A percentile compares a stretch with the other conserved stretches of the same genome.
Conservation (phyloP, 2,329 filamentous ascomycete genomes). For the Xylariaceae sp. region DNA sequence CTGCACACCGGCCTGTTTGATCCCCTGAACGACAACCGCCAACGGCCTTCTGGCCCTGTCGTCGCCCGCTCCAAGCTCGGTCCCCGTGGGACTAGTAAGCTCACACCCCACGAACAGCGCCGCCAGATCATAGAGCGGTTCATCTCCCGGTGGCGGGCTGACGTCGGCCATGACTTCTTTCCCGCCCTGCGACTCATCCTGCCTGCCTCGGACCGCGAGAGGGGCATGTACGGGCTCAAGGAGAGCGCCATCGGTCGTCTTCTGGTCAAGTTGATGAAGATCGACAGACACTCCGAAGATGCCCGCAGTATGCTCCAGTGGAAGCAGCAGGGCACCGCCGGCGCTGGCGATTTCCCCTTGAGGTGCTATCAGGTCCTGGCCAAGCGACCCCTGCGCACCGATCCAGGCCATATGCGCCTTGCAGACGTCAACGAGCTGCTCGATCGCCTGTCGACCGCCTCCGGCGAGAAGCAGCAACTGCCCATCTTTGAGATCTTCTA, state of each 20-base stretch:
- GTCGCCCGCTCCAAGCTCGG: conserved; percentile 50
- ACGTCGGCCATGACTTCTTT: conserved; percentile 89
- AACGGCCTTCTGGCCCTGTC: conserved; percentile 55
- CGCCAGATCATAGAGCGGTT: conserved; percentile 78
- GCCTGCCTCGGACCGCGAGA: conserved; percentile 85
- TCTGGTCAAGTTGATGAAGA: conserved; percentile 86
- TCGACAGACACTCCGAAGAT: conserved; percentile 85
- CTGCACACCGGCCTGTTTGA: conserved; percentile 76
- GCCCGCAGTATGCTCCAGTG: conserved; percentile 79
- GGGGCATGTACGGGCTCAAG: conserved; percentile 89
- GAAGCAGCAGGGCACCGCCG: conserved; percentile 69
- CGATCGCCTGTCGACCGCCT: conserved; percentile 66
- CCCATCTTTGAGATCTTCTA: conserved; percentile 81
- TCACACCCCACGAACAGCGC: conserved; percentile 69
- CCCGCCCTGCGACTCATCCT: conserved; percentile 87
- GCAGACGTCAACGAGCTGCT: conserved; percentile 83
- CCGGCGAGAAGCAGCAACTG: conserved; percentile 76
- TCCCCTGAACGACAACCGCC: conserved; percentile 69
- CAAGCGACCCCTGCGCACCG: conserved; percentile 69
- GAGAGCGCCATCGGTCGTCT: conserved; percentile 86
- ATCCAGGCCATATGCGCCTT: conserved; percentile 72
- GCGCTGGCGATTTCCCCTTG: conserved; percentile 83
- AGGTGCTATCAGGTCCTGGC: conserved; percentile 81
- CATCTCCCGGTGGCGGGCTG: conserved; percentile 75
- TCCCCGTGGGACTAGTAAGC: conserved; percentile 41